Base-by-base conservation (phyloP, 768 basidiomycete genomes). In the Xanthoconium purpureum region DNA sequence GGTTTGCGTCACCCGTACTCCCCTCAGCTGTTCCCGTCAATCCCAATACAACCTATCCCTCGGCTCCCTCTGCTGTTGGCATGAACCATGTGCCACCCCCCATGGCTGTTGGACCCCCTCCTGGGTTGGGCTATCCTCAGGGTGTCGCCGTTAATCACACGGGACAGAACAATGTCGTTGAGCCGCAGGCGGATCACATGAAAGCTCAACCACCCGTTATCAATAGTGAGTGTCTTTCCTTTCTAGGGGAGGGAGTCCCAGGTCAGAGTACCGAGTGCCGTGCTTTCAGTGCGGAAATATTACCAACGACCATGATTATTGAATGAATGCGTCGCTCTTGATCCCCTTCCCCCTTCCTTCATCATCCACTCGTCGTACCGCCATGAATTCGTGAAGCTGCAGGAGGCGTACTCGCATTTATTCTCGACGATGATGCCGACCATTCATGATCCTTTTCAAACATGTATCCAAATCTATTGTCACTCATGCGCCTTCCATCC, bases 201-300 rank as follows among this genome's bases (percentile, higher is more conserved):
- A 72, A 62, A 30, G 32, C 61, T 18, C 66, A 61, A 29, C 35
- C 47, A 1, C 47, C 61, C 17, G 38, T 48, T 35, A 73, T 59
- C 75, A 60, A 85, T 76, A 84, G 89, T 90, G 85, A 90, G 89
- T 85, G 64, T 63, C 69, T 75, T 76, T 77, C 71, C 70, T 74
- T 75, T 70, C 74, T 71, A 82, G 85, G 87, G 87, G 88, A 87
- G 85, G 88, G 87, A 82, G 75, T 76, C 77, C 76, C 73, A 75
- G 87, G 86, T 79, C 85, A 84, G 81, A 81, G 85, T 91, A 89
- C 88, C 89, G 80, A 90, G 87, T 76, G 74, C 87, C 86, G 84
- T 88, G 78, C 88, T 87, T 89, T 88, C 87, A 90, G 88, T 88
- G 84, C 87, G 87, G 85, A 87, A 85, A 82, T 76, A 83, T 77